Conservation (phyloP, 208 protist species). For the Tetramitus jugosus region DNA sequence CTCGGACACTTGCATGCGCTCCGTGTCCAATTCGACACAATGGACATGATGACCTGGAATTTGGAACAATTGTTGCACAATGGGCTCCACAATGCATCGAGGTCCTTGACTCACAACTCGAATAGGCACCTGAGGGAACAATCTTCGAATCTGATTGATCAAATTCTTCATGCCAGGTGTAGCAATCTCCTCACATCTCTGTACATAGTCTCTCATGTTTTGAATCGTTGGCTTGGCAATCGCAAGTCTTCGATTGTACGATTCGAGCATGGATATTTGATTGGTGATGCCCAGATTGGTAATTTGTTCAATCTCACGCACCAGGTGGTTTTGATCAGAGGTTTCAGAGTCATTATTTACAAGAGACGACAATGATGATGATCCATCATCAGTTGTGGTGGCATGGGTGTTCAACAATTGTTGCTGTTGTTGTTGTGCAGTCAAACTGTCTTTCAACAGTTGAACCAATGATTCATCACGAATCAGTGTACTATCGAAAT, state of each 20-base stretch:
- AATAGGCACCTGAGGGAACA: background rate
- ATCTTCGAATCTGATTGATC: background rate
- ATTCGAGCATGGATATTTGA: background rate
- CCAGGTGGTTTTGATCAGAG: background rate
- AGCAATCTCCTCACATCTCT: background rate
- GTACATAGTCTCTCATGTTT: background rate
- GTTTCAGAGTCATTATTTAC: too few relatives aligned
- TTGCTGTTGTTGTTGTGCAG: background rate
- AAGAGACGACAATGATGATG: too few relatives aligned
- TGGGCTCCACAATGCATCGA: background rate
- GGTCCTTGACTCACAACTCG: constrained; percentile 11
- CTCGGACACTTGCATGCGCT: background rate
- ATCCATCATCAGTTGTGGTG: too few relatives aligned
- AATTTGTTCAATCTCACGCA: background rate
- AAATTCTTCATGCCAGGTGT: constrained; percentile 1
- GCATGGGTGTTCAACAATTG: too few relatives aligned
- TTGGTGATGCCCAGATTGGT: background rate
- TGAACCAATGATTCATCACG: background rate
- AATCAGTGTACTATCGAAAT: constrained; percentile 17
- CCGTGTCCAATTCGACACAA: background rate
- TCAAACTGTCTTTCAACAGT: background rate
- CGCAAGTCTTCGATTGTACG: background rate
- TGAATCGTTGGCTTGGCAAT: background rate
- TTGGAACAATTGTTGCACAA: background rate
- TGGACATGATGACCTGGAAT: constrained; percentile 7